Evolutionary conservation across 345 rosid genomes (phyloP).

Genomic region (Balakata baccata): DNA sequence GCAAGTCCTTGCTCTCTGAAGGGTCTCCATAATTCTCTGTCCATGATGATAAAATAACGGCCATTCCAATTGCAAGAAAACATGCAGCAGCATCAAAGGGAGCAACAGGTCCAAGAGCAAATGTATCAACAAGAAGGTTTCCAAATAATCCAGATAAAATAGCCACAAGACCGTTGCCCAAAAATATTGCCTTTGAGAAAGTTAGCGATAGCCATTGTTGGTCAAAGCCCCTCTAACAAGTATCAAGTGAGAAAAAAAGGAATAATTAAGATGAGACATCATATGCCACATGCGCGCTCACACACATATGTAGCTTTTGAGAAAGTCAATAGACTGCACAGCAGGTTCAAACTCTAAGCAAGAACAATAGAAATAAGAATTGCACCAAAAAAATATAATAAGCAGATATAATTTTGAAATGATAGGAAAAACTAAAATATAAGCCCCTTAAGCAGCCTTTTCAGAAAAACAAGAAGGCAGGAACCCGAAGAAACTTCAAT

Average conservation of each 20-base stretch:
- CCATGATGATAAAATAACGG: slow-evolving; percentile 57
- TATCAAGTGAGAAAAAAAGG: not conserved
- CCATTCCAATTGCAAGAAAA: slow-evolving; percentile 68
- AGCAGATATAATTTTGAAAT: not conserved
- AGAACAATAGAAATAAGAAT: not conserved
- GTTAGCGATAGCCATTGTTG: slow-evolving; percentile 68
- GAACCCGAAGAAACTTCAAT: not conserved
- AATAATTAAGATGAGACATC: not conserved
- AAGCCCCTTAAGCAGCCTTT: not conserved
- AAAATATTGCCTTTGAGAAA: slow-evolving; percentile 74
- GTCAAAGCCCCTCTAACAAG: slow-evolving; percentile 53
- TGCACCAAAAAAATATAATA: not conserved
- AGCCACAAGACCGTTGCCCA: slow-evolving; percentile 67
- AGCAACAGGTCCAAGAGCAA: slow-evolving; percentile 60
- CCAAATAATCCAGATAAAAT: slow-evolving; percentile 62
- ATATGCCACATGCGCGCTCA: not conserved
- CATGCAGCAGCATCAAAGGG: slow-evolving; percentile 76
- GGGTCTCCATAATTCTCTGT: slow-evolving; percentile 65
- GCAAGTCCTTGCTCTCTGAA: slow-evolving; percentile 58
- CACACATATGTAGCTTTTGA: not conserved
- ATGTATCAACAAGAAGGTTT: slow-evolving; percentile 53
- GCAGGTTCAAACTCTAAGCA: not conserved
- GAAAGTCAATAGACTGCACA: no score
- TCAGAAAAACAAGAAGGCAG: not conserved
- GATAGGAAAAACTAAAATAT: not conserved